Base-by-base conservation (phyloP, 768 basidiomycete species). In the Obba rivulosa region DNA sequence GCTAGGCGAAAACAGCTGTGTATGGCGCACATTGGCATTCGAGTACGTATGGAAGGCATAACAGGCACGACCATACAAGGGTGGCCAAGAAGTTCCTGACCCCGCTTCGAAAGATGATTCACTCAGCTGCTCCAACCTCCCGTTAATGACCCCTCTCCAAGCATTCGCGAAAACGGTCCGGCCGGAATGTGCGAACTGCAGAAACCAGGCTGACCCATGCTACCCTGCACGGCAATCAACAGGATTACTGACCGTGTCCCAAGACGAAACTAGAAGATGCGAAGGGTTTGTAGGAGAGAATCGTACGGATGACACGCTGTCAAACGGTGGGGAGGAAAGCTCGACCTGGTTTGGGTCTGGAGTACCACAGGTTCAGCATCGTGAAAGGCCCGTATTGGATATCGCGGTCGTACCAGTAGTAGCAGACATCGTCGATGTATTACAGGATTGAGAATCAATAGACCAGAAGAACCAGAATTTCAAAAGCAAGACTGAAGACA, bases 221-320 rank as follows among this genome's bases (percentile, higher is more conserved):
- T 31, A 31, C 28, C 28, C 5, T 7, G 13, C 5, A 31, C 28
- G 13, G 5, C 13, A 4, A 41, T n/a, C 5, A 25, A 24, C 21
- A 11, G 23, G 9, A 24, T 35, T 11, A 53, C 78, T 55, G 46
- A 80, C 79, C 20, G 88, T 80, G 66, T 98, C 95, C 95, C 95
- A 98, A 51, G 88, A 86, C 11, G 90, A 81, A 16, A 88, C 89
- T 0, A 97, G 69, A 1, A 98, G 69, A 17, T 86, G 82, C 46
- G 86, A 76, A 2, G 92, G 84, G 62, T 87, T 79, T 3, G 76
- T 74, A 1, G 92, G 87, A 18, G 92, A 90, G 66, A 87, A 97
- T 25, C 79, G 75, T 23, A 97, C 69, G 34, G 81, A 76, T 2
- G 91, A 87, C 43, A 95, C 78, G 57, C 86, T 87, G 68, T 96